Percentiles rank a stretch among this genome's conserved stretches.
phyloP scores from a whole-genome alignment of 2,329 filamentous ascomycete species.

The Parasarocladium wereldwijsianum region DNA sequence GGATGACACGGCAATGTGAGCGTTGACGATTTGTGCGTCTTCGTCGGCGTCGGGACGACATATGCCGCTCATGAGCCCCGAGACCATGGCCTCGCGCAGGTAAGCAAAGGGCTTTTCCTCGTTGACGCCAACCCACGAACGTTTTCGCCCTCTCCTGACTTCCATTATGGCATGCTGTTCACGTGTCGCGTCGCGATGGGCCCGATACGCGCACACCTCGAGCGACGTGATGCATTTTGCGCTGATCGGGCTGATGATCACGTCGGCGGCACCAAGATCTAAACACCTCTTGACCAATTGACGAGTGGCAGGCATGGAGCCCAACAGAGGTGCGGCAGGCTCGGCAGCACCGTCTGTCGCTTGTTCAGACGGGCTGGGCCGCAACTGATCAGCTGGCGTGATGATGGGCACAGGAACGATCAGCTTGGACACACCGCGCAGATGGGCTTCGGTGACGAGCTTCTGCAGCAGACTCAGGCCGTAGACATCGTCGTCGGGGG shows the following conservation, averaged over 20 bases:
- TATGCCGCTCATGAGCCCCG: constrained; percentile 76
- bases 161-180: constrained; percentile 61
- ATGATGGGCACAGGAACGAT: constrained; percentile 42
- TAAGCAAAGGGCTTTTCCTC: constrained; percentile 81
- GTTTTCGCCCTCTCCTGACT: constrained; percentile 61
- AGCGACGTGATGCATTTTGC: constrained; percentile 59
- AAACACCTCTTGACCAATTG: constrained; percentile 54
- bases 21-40: constrained; percentile 40
- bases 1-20: constrained; percentile 52
- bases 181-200: constrained; percentile 59
- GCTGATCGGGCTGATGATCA: constrained; percentile 67
- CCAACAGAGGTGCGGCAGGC: constrained; percentile 13
- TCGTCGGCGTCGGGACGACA: constrained; percentile 56
- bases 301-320: constrained; percentile 16
- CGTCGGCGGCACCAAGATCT: constrained; percentile 75
- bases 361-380: constrained; percentile 13
- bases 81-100: constrained; percentile 85
- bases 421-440: constrained; percentile 39
- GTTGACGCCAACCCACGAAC: constrained; percentile 82
- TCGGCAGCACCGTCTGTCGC: constrained; percentile 25
- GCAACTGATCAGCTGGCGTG: constrained; percentile 15
- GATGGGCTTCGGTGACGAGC: constrained; percentile 41
- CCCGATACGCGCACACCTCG: constrained; percentile 70
- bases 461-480: constrained; percentile 39
- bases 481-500: constrained; percentile 34